Evolutionary conservation across 2,329 filamentous ascomycete genomes (phyloP), one percentile per base, ranked within the genome.

Genomic region (Cladophialophora psammophila): DNA sequence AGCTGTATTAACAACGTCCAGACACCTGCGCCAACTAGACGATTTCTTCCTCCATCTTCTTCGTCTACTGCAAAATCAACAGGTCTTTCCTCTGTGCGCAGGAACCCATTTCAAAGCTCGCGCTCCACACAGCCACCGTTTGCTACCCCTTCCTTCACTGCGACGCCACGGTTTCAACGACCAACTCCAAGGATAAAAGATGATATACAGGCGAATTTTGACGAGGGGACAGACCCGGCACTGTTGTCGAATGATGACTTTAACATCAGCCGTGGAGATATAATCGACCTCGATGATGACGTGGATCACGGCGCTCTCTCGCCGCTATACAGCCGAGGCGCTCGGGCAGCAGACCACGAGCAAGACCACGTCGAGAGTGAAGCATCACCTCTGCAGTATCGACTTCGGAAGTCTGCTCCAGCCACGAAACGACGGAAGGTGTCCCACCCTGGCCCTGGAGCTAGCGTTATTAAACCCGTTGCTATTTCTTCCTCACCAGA

Each of bases 121-220:
- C 63, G 63, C 10, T 45, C 65, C 18, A 65, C 61, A 36, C 70
- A 67, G 59, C 7, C 20, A 9, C 48, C 53, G 7, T 59, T 26
- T 20, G 60, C 64, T 35, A 52, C 34, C 4, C 56, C 67, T 13
- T 67, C 63, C 10, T 65, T 32, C 45, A n/a, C 38, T 38, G 60
- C 58, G 2, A 68, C 65, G 20, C 67, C 67, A n/a, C 69, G 66
- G 26, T 69, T 71, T 38, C 64, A 69, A 54, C 58, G 52, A 12
- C 13, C 53, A 15, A 35, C 48, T 32, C 48, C 26, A n/a, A 58
- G 18, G 40, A 15, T 42, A n/a, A 54, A 50, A 56, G 70, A 72
- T 64, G 70, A 72, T 5, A 72, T 72, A 8, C 64, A 70, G 26
- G 62, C 64, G 10, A 69, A 52, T 38, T 68, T 69, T 55, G 70